phyloP scores from a whole-genome alignment of 805 yeast genomes.

The Candida cerambycidarum region DNA sequence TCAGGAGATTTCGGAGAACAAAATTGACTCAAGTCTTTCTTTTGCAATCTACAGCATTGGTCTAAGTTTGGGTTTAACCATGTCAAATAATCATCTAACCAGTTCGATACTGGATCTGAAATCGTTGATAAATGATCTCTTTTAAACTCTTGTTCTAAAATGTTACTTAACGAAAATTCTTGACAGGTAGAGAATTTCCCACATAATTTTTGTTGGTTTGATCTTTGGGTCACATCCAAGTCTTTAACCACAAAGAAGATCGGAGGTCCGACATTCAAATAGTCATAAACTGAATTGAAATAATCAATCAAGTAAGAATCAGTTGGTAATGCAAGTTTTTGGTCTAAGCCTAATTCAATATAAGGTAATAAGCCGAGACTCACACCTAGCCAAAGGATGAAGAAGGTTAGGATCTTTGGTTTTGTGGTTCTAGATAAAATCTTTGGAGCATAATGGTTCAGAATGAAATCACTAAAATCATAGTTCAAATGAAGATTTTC shows the following conservation, averaged over 20 bases:
- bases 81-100: conserved; percentile 88
- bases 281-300: conserved; percentile 70
- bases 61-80: conserved; percentile 87
- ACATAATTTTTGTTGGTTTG: conserved; percentile 72
- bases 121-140: conserved; percentile 64
- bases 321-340: conserved; percentile 80
- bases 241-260: conserved; percentile 78
- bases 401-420: conserved; percentile 50
- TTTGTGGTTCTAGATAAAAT: conserved; percentile 50
- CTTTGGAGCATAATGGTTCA: conserved; percentile 56
- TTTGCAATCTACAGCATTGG: conserved; percentile 78
- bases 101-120: conserved; percentile 80
- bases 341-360: conserved; percentile 81
- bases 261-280: conserved; percentile 89
- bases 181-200: conserved; percentile 87
- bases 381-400: conserved; percentile 62
- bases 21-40: conserved; percentile 47
- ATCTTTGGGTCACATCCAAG: conserved; percentile 58
- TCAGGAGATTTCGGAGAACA: conserved; percentile 69
- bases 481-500: conserved; percentile 17
- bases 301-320: conserved; percentile 81
- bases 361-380: conserved; percentile 70
- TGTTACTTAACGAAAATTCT: conserved; percentile 72
- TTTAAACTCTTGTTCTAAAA: conserved; percentile 80
- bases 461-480: conserved; percentile 37